phyloP scores from a whole-genome alignment of 2,329 filamentous ascomycete species.

The Colletotrichum sp. region DNA sequence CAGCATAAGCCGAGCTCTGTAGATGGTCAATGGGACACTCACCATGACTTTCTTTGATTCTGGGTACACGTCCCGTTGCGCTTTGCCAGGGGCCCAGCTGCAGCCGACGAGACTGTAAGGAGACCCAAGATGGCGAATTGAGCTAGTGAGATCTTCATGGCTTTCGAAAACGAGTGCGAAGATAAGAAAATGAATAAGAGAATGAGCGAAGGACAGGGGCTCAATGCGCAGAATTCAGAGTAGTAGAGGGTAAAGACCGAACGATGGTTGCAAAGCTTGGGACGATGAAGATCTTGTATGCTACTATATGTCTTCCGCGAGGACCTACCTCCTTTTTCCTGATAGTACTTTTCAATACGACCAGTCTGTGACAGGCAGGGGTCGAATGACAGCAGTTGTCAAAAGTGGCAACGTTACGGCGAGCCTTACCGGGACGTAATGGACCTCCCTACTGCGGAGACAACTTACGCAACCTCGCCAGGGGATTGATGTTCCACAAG shows the following conservation, averaged over 20 bases:
- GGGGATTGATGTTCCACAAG: not conserved
- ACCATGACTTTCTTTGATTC: not conserved
- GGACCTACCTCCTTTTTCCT: not conserved
- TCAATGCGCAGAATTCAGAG: fast-evolving
- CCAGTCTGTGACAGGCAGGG: fast-evolving
- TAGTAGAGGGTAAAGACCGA: not conserved
- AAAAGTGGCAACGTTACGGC: not conserved
- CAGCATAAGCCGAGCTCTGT: not conserved
- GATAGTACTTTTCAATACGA: fast-evolving
- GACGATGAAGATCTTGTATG: fast-evolving
- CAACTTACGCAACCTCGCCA: not conserved
- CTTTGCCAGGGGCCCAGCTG: not conserved
- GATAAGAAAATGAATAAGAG: not conserved
- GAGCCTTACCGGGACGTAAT: not conserved
- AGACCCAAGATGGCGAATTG: not conserved
- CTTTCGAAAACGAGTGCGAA: fast-evolving
- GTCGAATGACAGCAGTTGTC: not conserved
- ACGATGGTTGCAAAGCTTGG: not conserved
- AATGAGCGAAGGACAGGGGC: not conserved
- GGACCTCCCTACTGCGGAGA: not conserved
- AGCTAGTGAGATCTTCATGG: not conserved
- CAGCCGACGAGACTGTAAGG: not conserved
- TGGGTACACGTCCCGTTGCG: not conserved
- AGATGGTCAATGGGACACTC: not conserved
- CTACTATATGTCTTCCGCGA: not conserved